phyloP scores from a whole-genome alignment of 495 filamentous ascomycete genomes.

The Neurospora sp. region DNA sequence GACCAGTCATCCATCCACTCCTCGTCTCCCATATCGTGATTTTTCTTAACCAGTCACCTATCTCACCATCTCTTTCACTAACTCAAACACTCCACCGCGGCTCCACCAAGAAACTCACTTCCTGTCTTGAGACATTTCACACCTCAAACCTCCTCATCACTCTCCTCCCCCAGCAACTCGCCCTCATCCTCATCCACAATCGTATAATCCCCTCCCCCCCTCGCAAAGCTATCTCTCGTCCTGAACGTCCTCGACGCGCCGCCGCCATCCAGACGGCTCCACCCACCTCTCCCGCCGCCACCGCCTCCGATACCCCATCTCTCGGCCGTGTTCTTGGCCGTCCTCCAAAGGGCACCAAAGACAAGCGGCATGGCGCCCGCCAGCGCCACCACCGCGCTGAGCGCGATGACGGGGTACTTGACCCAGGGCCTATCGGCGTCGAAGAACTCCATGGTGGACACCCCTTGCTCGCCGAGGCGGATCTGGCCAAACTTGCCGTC shows the following conservation, averaged over 20 bases:
- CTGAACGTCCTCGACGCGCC: conserved; percentile 54
- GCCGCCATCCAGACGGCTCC: conserved; percentile 37
- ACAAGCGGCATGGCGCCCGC: conserved; percentile 73
- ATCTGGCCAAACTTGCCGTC: conserved; percentile 85
- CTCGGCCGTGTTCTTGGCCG: conserved; percentile 35
- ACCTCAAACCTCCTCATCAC: conserved; percentile 70
- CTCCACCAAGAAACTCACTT: neutral
- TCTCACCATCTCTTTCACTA: neutral
- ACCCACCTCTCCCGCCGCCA: conserved; percentile 23
- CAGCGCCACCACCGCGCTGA: conserved; percentile 55
- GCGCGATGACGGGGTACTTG: conserved; percentile 58
- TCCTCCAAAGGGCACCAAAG: conserved; percentile 54
- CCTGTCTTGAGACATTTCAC: neutral
- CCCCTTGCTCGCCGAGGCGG: conserved; percentile 57
- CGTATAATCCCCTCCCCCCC: conserved; percentile 73
- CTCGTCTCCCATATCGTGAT: neutral
- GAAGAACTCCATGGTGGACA: conserved; percentile 25
- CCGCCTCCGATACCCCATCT: conserved; percentile 25
- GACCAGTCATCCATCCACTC: neutral
- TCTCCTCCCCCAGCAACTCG: conserved; percentile 82
- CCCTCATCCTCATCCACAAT: conserved; percentile 88
- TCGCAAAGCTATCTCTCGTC: conserved; percentile 72
- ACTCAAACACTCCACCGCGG: neutral
- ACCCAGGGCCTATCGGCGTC: conserved; percentile 60
- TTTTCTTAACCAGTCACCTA: neutral